Conservation (phyloP, 2,329 filamentous ascomycete genomes). For the Trichophyton benhamiae region DNA sequence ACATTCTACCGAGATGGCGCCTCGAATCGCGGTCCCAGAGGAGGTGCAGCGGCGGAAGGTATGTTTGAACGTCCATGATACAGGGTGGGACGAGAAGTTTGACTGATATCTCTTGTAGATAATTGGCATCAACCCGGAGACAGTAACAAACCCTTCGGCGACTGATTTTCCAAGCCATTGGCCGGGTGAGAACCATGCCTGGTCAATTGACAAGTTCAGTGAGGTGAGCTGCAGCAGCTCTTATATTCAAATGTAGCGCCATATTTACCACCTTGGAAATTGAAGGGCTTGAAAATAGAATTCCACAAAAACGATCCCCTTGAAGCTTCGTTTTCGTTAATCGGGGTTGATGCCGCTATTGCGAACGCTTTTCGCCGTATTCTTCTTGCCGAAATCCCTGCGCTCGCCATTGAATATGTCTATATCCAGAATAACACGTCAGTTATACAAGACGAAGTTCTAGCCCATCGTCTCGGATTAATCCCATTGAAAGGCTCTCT, state of each 20-base stretch:
- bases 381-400: slow-evolving; percentile 84
- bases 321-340: slow-evolving; percentile 77
- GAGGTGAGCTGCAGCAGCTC: slow-evolving; percentile 29
- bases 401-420: slow-evolving; percentile 84
- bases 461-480: slow-evolving; percentile 78
- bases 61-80: slow-evolving; percentile 1
- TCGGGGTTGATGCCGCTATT: slow-evolving; percentile 82
- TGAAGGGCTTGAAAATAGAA: slow-evolving; percentile 55
- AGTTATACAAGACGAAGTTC: slow-evolving; percentile 94
- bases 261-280: background rate
- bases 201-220: slow-evolving; percentile 62
- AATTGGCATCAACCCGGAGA: slow-evolving; percentile 79
- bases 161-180: slow-evolving; percentile 88
- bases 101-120: slow-evolving; percentile 42
- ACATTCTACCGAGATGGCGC: slow-evolving; percentile 26
- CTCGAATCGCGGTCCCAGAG: slow-evolving; percentile 30
- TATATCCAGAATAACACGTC: slow-evolving; percentile 95
- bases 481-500: slow-evolving; percentile 75
- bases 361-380: slow-evolving; percentile 97
- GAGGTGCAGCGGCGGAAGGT: slow-evolving; percentile 35
- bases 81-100: slow-evolving; percentile 11
- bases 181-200: slow-evolving; percentile 74
- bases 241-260: slow-evolving; percentile 5
- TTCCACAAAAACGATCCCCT: slow-evolving; percentile 73
- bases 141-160: slow-evolving; percentile 74